A percentile compares a stretch with the other conserved stretches of the same genome.
Evolutionary conservation across 139 green algal genomes (phyloP).

Genomic region (Chlamydomonas urium): DNA sequence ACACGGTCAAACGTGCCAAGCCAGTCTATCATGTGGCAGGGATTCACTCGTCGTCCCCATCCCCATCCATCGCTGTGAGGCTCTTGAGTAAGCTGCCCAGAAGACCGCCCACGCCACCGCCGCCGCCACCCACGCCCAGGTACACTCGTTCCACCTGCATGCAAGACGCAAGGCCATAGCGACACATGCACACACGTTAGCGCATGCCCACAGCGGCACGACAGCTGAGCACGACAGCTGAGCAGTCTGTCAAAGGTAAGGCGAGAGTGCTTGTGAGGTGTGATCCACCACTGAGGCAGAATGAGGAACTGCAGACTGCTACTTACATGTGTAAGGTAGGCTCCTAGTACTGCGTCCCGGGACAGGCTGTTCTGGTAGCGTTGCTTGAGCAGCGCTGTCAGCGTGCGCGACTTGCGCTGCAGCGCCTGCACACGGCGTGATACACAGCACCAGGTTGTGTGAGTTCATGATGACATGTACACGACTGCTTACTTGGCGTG

Average conservation of each 20-base stretch:
- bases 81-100: conserved; percentile 6
- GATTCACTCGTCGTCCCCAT: neutral
- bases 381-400: conserved; percentile 10
- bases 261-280: neutral
- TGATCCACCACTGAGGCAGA: neutral
- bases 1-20: no score
- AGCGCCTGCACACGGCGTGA: no score
- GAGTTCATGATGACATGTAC: no score
- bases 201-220: neutral
- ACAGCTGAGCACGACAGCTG: neutral
- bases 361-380: neutral
- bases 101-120: neutral
- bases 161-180: neutral
- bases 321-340: conserved; percentile 5
- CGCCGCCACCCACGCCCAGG: neutral
- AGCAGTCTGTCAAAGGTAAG: neutral
- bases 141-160: conserved; percentile 1
- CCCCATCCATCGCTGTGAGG: neutral
- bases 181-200: no score
- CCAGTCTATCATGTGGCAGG: no score
- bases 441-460: no score
- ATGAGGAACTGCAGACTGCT: neutral
- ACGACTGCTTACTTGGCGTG: no score
- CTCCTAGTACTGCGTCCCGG: neutral
- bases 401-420: neutral